phyloP scores from a whole-genome alignment of 345 rosid species.

The Salix koriyanagi region DNA sequence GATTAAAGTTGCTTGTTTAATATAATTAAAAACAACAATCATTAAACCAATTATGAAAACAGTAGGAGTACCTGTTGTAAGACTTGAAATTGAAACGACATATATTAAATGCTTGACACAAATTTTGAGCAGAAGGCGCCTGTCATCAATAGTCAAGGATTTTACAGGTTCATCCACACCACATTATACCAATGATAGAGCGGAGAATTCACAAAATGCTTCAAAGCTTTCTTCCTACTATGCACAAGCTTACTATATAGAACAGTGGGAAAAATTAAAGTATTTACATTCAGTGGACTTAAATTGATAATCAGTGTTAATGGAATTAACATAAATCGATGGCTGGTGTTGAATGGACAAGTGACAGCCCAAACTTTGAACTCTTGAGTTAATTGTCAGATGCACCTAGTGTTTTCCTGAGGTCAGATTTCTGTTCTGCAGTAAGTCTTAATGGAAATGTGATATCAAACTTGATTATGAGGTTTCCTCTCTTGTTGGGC shows the following conservation, averaged over 20 bases:
- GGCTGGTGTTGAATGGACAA: slow-evolving; percentile 1
- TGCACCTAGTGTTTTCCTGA: slow-evolving; percentile 25
- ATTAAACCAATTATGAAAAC: neutral
- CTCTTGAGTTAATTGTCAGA: neutral
- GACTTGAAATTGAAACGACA: neutral
- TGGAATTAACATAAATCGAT: slow-evolving; percentile 14
- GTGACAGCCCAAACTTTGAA: slow-evolving; percentile 4
- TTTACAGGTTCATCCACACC: neutral
- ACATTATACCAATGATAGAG: neutral
- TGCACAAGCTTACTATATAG: slow-evolving; percentile 33
- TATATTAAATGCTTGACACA: neutral
- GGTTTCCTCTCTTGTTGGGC: slow-evolving; percentile 49
- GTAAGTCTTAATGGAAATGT: slow-evolving; percentile 49
- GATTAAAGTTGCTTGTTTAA: too few relatives aligned
- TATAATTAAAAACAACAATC: too few relatives aligned
- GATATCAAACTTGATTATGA: slow-evolving; percentile 56
- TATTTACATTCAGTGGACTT: slow-evolving; percentile 43
- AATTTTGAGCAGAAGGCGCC: slow-evolving; percentile 11
- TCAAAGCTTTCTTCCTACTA: slow-evolving; percentile 30
- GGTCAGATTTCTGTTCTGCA: slow-evolving; percentile 28
- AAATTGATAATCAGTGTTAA: slow-evolving; percentile 10
- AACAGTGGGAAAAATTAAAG: slow-evolving; percentile 4
- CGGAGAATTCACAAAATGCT: neutral
- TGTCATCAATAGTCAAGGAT: slow-evolving; percentile 3
- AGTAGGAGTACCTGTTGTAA: too few relatives aligned